Base-by-base conservation (phyloP, 345 rosid genomes). In the Pugionium dolabratum region DNA sequence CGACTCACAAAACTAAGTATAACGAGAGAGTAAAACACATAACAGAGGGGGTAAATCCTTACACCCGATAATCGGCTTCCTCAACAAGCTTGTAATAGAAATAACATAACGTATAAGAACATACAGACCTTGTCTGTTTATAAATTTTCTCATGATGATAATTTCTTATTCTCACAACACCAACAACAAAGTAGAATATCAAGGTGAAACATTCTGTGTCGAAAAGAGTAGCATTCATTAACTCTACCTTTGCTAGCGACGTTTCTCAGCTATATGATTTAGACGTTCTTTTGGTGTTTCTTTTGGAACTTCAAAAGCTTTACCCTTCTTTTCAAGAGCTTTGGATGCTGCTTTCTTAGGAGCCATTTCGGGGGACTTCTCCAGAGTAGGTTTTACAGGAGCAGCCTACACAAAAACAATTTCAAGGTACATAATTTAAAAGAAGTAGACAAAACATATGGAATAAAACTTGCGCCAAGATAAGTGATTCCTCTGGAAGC, bases 241-340 rank as follows among this genome's bases (percentile, higher is more conserved):
- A 59, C 50, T 31, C 8, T 74, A 90, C 97, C 95, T 85, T 71
- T 90, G 97, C 49, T 84, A 85, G 75, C 78, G 86, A 67, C 87
- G 82, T 62, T 90, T 90, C 83, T 87, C 92, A 2, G 92, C 78
- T 6, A 83, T 64, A 2, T 92, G 90, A 82, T 90, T 95, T 41
- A 84, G 52, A 76, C 73, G 67, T 54, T 79, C 82, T 67, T 76
- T 76, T 32, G 49, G 64, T 43, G 39, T 40, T 40, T 32, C 68
- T 54, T 65, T 65, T 0, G 62, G 4, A 53, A 33, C 58, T 63
- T 80, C 75, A 3, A 69, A 72, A 44, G 78, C 54, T 82, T 85
- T 87, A 11, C 76, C 84, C 71, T 87, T 84, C 76, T 84, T 87
- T 26, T 60, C 85, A 34, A 75, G 59, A 54, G 80, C 41, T 75